Evolutionary conservation across 371 early-diverging fungal species (phyloP), one percentile per base, ranked within the genome.

Genomic region (Apophysomyces ossiformis): DNA sequence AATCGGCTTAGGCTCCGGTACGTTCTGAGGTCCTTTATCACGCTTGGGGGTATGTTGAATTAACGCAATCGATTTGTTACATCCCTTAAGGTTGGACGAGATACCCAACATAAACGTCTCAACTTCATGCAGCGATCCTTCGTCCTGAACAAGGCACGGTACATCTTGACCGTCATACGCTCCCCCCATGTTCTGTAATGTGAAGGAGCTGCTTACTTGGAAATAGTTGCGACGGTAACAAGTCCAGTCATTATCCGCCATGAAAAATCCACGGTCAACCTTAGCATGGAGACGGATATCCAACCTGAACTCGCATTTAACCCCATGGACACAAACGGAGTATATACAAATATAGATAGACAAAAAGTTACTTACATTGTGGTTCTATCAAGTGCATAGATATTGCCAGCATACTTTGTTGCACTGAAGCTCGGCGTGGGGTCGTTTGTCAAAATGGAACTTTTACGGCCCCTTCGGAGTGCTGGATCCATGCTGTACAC

Each of bases 191-290:
- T 85, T 85, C 15, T 75, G 69, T 15, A 91, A 76, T 11, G 79
- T 77, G 65, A 92, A 93, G 1, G 90, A 81, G 38, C 88, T 77
- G 66, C 92, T 91, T 41, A 95, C 84, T 76, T 95, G 94, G 68
- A 95, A 94, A 75, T 95, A 96, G 63, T 96, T 96, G 65, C 96
- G 88, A 58, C 96, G 89, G 76, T 96, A 96, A 72, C 96, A 95
- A 1, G 95, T 93, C 96, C 96, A 96, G 60, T 89, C 88, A 68
- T 86, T 88, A 37, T 89, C 86, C 12, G 92, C 90, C 68, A 90
- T 69, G 72, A 91, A 92, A 74, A 91, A 94, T 2, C 94, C 94
- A 44, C 89, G 86, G 69, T 93, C 94, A 46, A 93, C 77, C 61
- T 86, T 87, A 58, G 86, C 77, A 43, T 85, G 74, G 26, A 89